Evolutionary conservation across 176 grass and related monocot genomes (phyloP), one percentile per base, ranked within the genome.

Genomic region (Eleusine indica): DNA sequence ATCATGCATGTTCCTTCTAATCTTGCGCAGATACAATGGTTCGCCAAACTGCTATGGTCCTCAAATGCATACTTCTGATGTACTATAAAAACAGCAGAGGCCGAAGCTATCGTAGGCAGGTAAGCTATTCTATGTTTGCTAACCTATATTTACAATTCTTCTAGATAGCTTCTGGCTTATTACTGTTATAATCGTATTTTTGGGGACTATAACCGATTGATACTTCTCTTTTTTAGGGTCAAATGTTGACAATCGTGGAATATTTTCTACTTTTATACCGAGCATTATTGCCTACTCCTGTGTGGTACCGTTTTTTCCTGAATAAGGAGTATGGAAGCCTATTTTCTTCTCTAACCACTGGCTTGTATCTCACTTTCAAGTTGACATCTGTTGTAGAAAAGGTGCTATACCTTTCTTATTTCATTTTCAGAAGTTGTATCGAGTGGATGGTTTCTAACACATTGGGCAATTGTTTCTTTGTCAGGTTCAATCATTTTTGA

Each of bases 291-390:
- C 96, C 96, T 75, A 86, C 93, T 61, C 87, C 96, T 61, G 91
- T 99, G 71, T 99, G 96, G 96, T 99, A 99, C 74, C 93, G 96
- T 4, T 99, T 99, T 85, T 99, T 99, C 71, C 72, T 99, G 47
- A 99, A 99, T 88, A 99, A 99, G 87, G 96, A 99, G 86, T 99
- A 99, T 77, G 96, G 96, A 32, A 99, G 96, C 86, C 88, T 99
- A 29, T 96, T 99, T 87, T 99, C 96, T 32, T 99, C 96, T 78
- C 85, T 99, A 75, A 99, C 93, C 64, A 99, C 96, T 6, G 96
- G 96, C 41, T 71, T 99, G 25, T 99, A 99, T 84, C 96, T 99
- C 86, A 99, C 96, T 88, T 99, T 99, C 89, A 99, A 99, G 84
- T 80, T 99, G 78, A 94, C 96, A 85, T 99, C 96, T 86, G 96